phyloP scores from a whole-genome alignment of 305 asterid genomes.

The Ajuga reptans region DNA sequence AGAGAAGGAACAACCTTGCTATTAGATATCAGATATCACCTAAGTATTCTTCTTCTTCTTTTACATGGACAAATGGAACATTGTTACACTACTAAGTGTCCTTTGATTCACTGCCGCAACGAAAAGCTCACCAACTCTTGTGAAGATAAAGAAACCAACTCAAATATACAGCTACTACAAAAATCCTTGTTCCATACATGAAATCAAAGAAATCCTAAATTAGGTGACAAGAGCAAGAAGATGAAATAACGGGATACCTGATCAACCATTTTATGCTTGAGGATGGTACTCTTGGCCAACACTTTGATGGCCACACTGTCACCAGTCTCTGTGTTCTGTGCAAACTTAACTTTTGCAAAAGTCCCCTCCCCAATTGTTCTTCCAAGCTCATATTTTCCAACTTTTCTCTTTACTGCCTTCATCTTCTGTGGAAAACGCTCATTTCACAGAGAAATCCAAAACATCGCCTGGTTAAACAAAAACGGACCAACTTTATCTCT shows the following conservation, averaged over 20 bases:
- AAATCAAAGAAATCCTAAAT: neutral
- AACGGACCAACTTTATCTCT: conserved; percentile 6
- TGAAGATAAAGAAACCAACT: neutral
- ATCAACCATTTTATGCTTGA: conserved; percentile 86
- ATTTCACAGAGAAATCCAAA: conserved; percentile 25
- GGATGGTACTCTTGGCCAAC: conserved; percentile 78
- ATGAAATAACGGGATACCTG: conserved; percentile 40
- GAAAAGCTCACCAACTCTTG: neutral
- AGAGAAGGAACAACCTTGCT: neutral
- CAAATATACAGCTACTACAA: conserved; percentile 1
- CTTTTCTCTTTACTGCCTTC: conserved; percentile 51
- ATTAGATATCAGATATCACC: neutral
- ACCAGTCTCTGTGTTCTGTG: conserved; percentile 59
- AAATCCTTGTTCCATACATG: neutral
- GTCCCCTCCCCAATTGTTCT: conserved; percentile 87
- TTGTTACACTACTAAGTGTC: neutral
- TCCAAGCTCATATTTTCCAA: conserved; percentile 86
- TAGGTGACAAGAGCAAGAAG: neutral
- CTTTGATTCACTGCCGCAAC: neutral
- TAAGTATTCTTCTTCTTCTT: neutral
- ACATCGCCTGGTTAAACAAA: conserved; percentile 8
- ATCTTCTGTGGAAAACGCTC: conserved; percentile 38
- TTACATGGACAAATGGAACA: neutral
- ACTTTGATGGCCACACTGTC: conserved; percentile 77
- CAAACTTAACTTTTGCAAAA: conserved; percentile 91